These are phyloP conservation scores for Albifimbria verrucaria DNA, from an alignment of 2,329 filamentous ascomycete species.

Conservation along the genomic window DNA sequence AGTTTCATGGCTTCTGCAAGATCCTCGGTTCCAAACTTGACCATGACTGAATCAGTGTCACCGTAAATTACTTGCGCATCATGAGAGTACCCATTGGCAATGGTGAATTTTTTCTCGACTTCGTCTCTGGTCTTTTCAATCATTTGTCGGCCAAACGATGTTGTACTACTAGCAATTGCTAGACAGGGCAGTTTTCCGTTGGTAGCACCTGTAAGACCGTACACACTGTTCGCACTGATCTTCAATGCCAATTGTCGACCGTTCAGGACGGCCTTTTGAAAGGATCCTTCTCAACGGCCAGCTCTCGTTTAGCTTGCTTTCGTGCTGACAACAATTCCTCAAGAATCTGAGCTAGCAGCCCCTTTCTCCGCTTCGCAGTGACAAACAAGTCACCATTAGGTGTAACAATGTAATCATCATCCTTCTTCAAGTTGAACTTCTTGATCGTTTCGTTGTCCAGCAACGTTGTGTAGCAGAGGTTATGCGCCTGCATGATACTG, in stretches of 20 bases:
- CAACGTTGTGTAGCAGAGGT: slow-evolving; percentile 94
- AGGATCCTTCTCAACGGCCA: slow-evolving; percentile 83
- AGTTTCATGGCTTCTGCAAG: slow-evolving; percentile 88
- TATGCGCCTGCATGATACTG: slow-evolving; percentile 98
- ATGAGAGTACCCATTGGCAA: slow-evolving; percentile 90
- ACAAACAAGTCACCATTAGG: slow-evolving; percentile 93
- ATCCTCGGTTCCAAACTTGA: slow-evolving; percentile 92
- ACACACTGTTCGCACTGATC: slow-evolving; percentile 95
- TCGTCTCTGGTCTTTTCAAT: slow-evolving; percentile 98
- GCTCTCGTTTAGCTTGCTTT: slow-evolving; percentile 90
- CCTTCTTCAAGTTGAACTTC: slow-evolving; percentile 73
- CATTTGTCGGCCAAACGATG: slow-evolving; percentile 96
- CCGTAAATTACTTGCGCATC: slow-evolving; percentile 97
- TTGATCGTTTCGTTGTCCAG: slow-evolving; percentile 70
- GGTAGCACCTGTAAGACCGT: slow-evolving; percentile 93
- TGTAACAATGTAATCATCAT: slow-evolving; percentile 94
- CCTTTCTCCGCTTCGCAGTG: slow-evolving; percentile 84
- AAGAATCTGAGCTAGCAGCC: slow-evolving; percentile 88
- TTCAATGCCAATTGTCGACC: slow-evolving; percentile 96
- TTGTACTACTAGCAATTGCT: slow-evolving; percentile 93
- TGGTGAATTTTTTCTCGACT: slow-evolving; percentile 84
- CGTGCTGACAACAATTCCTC: slow-evolving; percentile 88
- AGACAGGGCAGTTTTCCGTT: slow-evolving; percentile 94
- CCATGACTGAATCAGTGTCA: slow-evolving; percentile 99
- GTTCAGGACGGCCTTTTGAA: slow-evolving; percentile 99